A percentile compares a stretch with the other conserved stretches of the same genome.
Evolutionary conservation across 148 eudicot genomes (phyloP).

Genomic region (Limonium bicolor): DNA sequence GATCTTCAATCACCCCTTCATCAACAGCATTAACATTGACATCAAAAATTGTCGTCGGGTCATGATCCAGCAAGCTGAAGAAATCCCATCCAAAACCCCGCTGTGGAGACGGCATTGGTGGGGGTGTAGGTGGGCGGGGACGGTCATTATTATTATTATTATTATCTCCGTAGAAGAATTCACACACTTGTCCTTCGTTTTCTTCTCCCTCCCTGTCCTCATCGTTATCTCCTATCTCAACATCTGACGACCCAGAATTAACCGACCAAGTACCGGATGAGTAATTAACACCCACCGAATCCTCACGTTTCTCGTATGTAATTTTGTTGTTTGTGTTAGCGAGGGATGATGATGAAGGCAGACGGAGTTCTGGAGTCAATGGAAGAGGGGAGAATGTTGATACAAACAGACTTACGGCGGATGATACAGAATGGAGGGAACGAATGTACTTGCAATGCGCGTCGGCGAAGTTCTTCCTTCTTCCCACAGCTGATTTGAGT

Average conservation of each 20-base stretch:
- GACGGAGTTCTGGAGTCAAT: slow-evolving; percentile 5
- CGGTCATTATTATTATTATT: neutral
- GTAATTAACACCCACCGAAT: neutral
- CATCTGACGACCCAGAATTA: neutral
- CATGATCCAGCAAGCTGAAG: slow-evolving; percentile 22
- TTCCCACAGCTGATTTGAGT: slow-evolving; percentile 21
- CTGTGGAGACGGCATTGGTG: slow-evolving; percentile 1
- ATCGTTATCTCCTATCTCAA: neutral
- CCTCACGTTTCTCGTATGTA: no score
- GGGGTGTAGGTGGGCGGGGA: slow-evolving; percentile 1
- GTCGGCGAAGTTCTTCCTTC: slow-evolving; percentile 18
- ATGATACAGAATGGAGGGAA: slow-evolving; percentile 27
- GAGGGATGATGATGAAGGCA: neutral
- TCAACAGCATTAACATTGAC: neutral
- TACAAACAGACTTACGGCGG: slow-evolving; percentile 24
- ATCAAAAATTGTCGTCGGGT: no score
- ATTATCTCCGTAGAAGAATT: slow-evolving; percentile 25
- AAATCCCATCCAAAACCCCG: slow-evolving; percentile 37
- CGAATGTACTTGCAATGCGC: slow-evolving; percentile 27
- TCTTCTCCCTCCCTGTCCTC: slow-evolving; percentile 2
- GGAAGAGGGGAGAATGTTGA: slow-evolving; percentile 13
- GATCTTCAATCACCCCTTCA: neutral
- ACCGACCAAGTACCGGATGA: neutral
- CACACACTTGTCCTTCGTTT: slow-evolving; percentile 17
- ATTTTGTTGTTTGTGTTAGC: neutral